Evolutionary conservation across 352 stramenopile genomes (phyloP).

Genomic region (Pythium insidiosum): DNA sequence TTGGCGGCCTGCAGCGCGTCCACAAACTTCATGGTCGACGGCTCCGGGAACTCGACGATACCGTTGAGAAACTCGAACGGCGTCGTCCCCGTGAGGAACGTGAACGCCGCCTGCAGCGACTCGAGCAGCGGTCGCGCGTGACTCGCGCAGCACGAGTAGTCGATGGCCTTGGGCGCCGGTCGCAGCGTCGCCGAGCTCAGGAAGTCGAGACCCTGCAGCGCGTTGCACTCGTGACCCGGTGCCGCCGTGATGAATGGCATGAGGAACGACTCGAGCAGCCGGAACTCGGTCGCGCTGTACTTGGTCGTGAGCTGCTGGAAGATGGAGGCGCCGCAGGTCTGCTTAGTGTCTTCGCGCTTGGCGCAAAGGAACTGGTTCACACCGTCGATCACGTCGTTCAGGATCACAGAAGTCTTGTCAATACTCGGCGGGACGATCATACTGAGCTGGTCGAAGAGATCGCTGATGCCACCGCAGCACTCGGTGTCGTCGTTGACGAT

Average conservation of each 20-base stretch:
- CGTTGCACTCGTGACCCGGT: conserved; percentile 21
- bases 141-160: conserved; percentile 32
- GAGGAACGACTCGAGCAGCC: conserved; percentile 26
- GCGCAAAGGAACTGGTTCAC: conserved; percentile 36
- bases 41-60: conserved; percentile 27
- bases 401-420: conserved; percentile 23
- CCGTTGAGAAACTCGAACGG: conserved; percentile 30
- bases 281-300: conserved; percentile 22
- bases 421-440: conserved; percentile 28
- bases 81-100: conserved; percentile 24
- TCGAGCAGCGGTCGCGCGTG: conserved; percentile 30
- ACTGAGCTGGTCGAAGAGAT: conserved; percentile 28
- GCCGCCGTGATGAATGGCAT: conserved; percentile 34
- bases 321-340: conserved; percentile 23
- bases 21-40: conserved; percentile 17
- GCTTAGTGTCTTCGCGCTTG: conserved; percentile 8
- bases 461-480: conserved; percentile 32
- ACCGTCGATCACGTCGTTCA: conserved; percentile 31
- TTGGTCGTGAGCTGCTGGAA: conserved; percentile 27
- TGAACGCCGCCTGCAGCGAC: conserved; percentile 21
- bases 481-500: conserved; percentile 25
- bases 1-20: conserved; percentile 19
- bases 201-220: conserved; percentile 21
- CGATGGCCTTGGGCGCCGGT: conserved; percentile 20
- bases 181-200: conserved; percentile 22